Evolutionary conservation across 208 protist genomes (phyloP), one percentile per base, ranked within the genome.

Genomic region (Leishmania tarentolae): DNA sequence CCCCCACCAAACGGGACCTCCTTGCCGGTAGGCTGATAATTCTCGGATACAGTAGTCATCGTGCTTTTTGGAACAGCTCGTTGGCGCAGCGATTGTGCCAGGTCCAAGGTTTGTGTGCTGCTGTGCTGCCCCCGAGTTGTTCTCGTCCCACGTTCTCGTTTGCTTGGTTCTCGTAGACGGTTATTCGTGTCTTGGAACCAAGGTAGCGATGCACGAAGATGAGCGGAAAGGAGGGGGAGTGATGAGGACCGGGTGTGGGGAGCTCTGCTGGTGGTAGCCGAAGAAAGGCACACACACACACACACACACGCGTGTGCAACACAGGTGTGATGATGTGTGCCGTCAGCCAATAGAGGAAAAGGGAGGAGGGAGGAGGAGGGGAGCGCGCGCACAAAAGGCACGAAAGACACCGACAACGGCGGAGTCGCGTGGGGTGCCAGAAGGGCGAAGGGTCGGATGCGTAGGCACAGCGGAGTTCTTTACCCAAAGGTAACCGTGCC

Each of bases 1-100:
- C 92, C 92, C 44, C 82, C 84, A 2, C 83, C 87, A 56, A 95
- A 89, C 42, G 91, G 84, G 8, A 94, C 79, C 31, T 91, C 83
- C 24, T 91, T 91, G 5, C 81, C 87, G 0, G 87, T 81, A 1
- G 77, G 73, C 78, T 83, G 65, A 68, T 81, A 85, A 40, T 7
- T 17, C 44, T 83, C 72, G 11, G 79, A 21, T 9, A 61, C 31
- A 7, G 68, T 15, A 3, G 52, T 28, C 78, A 82, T 82, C 28
- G 3, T 37, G n/a, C 7, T 35, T 7, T 15, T 19, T 3, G 21
- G 31, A 15, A 9, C 17, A 9, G n/a, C n/a, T n/a, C n/a, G n/a
- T n/a, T n/a, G n/a, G n/a, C n/a, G n/a, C n/a, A n/a, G n/a, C n/a
- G n/a, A n/a, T n/a, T n/a, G n/a, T n/a, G n/a, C n/a, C n/a, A n/a